Percentiles rank a stretch among this genome's conserved stretches.
phyloP scores from a whole-genome alignment of 257 asterid species.

The Leptodermis oblonga region DNA sequence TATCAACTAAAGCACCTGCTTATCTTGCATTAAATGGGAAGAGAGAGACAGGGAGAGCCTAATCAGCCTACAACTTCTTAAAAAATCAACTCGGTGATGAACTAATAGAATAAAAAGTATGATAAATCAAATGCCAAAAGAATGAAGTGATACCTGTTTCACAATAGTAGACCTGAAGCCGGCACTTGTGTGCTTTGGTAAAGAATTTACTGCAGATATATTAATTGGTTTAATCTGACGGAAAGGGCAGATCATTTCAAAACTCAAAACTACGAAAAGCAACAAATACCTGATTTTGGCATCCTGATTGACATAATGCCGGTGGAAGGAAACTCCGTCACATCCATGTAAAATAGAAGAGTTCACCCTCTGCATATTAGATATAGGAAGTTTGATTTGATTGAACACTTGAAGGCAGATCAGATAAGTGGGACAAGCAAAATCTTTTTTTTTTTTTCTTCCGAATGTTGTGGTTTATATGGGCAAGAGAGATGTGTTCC shows the following conservation, averaged over 20 bases:
- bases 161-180: conserved; percentile 67
- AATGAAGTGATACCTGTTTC: conserved; percentile 45
- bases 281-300: conserved; percentile 42
- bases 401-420: background rate
- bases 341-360: conserved; percentile 56
- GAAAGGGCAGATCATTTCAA: background rate
- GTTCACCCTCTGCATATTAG: conserved; percentile 44
- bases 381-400: background rate
- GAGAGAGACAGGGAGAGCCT: background rate
- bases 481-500: background rate
- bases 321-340: conserved; percentile 54
- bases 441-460: background rate
- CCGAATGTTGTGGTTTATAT: background rate
- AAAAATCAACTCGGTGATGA: background rate
- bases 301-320: conserved; percentile 49
- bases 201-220: conserved; percentile 50
- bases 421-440: background rate
- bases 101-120: background rate
- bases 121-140: background rate
- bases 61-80: background rate
- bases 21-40: conserved; percentile 1
- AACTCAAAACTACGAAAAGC: conserved; percentile 16
- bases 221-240: conserved; percentile 8
- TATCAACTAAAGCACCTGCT: conserved; percentile 45
- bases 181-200: conserved; percentile 65